Evolutionary conservation across 495 filamentous ascomycete species (phyloP).

Genomic region (Neurospora sp.): DNA sequence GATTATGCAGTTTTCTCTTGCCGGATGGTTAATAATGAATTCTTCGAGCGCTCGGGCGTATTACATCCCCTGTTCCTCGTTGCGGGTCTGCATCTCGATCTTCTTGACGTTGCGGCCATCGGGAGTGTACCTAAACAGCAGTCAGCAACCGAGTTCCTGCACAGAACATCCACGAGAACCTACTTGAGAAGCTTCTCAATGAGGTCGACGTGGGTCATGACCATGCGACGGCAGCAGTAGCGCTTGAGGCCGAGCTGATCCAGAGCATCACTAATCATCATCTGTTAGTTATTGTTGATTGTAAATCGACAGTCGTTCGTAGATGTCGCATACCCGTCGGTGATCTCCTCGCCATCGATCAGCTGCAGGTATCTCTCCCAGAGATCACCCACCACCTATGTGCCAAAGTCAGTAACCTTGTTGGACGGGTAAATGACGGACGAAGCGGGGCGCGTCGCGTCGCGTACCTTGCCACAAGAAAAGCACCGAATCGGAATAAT

Average conservation of each 20-base stretch:
- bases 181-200: slow-evolving; percentile 98
- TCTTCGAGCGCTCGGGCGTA: not conserved
- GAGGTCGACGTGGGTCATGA: slow-evolving; percentile 99
- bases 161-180: slow-evolving; percentile 10
- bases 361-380: slow-evolving; percentile 90
- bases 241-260: slow-evolving; percentile 84
- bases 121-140: slow-evolving; percentile 32
- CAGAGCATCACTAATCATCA: slow-evolving; percentile 68
- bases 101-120: slow-evolving; percentile 45
- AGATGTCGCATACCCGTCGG: slow-evolving; percentile 58
- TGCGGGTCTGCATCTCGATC: slow-evolving; percentile 18
- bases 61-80: not conserved
- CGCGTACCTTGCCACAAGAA: slow-evolving; percentile 90
- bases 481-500: slow-evolving; percentile 98
- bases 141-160: not conserved
- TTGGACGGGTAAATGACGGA: not conserved
- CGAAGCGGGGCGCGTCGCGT: not conserved
- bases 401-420: not conserved
- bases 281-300: slow-evolving; percentile 5
- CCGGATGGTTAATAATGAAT: not conserved
- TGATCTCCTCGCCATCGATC: slow-evolving; percentile 63
- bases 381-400: slow-evolving; percentile 85
- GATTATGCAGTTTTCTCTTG: not conserved
- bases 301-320: not conserved
- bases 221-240: slow-evolving; percentile 96